Evolutionary conservation across 2,329 filamentous ascomycete species (phyloP), one percentile per base, ranked within the genome.

Genomic region (Fusarium nurragi): DNA sequence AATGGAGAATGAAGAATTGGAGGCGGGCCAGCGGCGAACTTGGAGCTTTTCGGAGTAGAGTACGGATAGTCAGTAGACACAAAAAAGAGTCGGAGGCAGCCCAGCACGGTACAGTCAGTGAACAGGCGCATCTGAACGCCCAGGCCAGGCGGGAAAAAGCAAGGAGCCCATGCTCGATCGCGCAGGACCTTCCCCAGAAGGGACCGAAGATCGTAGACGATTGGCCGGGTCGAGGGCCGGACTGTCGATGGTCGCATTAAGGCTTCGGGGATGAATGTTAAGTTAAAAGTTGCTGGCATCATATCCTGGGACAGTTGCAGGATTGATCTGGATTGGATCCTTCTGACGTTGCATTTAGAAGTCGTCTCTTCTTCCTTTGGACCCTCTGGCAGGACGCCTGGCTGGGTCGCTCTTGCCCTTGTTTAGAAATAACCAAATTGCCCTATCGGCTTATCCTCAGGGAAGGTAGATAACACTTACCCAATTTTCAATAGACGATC

Each of bases 181-280:
- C 41, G 49, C 44, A 57, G 56, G 51, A 53, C 67, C 55, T 67
- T 64, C 59, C 68, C 61, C 56, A 64, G 57, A 68, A 65, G 52
- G 58, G 60, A 38, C 45, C 25, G 18, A 22, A 51, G 38, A 49
- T 53, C 21, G 13, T 36, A 22, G 36, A 41, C 45, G 39, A 72
- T 72, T 72, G 68, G 70, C 50, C 67, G 69, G 69, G 66, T 60
- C 60, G 16, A 54, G 70, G 70, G 70, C 69, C 68, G 66, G 61
- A 65, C 21, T 23, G 41, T 54, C 30, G 41, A 43, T 63, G 63
- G 61, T 28, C 64, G 58, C 54, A 55, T 59, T 25, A 49, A 55
- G 50, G 53, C 38, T 40, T 32, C 49, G 43, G 59, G 32, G 48
- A 47, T 37, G 49, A 49, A 51, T 46, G 39, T 49, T 54, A 45